Evolutionary conservation across 2,329 filamentous ascomycete genomes (phyloP).

Genomic region (Exophiala xenobiotica): DNA sequence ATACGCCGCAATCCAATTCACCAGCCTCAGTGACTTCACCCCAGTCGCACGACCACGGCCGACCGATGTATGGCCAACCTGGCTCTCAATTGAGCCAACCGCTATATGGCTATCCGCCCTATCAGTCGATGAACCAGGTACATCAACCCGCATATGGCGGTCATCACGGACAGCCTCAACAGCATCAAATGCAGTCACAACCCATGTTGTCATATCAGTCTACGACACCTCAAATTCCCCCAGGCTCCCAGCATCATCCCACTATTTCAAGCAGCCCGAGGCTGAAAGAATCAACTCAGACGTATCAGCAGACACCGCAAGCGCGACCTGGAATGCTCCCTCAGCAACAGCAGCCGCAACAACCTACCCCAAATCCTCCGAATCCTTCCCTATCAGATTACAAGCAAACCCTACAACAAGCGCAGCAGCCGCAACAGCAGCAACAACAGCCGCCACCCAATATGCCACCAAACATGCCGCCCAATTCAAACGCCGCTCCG

Average conservation of each 20-base stretch:
- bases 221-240: conserved; percentile 42
- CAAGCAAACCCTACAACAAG: conserved; percentile 57
- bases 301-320: conserved; percentile 36
- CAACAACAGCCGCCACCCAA: conserved; percentile 44
- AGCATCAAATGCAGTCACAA: conserved; percentile 56
- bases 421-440: conserved; percentile 44
- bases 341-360: conserved; percentile 51
- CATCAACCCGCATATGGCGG: conserved; percentile 58
- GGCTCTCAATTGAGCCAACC: conserved; percentile 75
- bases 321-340: conserved; percentile 51
- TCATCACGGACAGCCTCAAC: conserved; percentile 55
- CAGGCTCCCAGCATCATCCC: conserved; percentile 52
- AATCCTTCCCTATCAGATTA: conserved; percentile 10
- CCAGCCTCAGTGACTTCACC: conserved; percentile 90
- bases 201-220: conserved; percentile 56
- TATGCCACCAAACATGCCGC: conserved; percentile 75
- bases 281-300: conserved; percentile 32
- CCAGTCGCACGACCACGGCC: conserved; percentile 78
- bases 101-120: conserved; percentile 73
- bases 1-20: conserved; percentile 92
- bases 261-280: conserved; percentile 57
- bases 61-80: conserved; percentile 80
- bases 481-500: conserved; percentile 73
- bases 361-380: conserved; percentile 20
- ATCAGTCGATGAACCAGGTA: conserved; percentile 52